Evolutionary conservation across 306 rosid species (phyloP).

Genomic region (Gillenia trifoliata): DNA sequence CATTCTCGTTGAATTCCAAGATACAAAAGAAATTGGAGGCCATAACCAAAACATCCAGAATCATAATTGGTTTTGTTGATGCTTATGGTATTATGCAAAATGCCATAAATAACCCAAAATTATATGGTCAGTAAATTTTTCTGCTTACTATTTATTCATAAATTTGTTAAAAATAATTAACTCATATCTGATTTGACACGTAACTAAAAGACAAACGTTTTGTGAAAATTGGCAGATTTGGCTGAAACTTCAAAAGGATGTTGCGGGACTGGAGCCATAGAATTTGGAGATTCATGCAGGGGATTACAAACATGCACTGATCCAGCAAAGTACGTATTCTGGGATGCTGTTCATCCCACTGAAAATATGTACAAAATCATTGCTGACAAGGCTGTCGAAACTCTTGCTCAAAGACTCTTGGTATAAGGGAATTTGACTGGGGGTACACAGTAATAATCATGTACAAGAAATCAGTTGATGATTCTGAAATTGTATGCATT

Average conservation of each 20-base stretch:
- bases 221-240: slow-evolving; percentile 34
- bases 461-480: neutral
- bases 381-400: slow-evolving; percentile 41
- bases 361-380: slow-evolving; percentile 55
- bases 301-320: slow-evolving; percentile 47
- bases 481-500: neutral
- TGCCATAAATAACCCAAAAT: slow-evolving; percentile 38
- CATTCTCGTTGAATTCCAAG: slow-evolving; percentile 49
- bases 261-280: slow-evolving; percentile 62
- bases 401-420: slow-evolving; percentile 8
- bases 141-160: neutral
- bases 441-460: neutral
- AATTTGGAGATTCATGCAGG: slow-evolving; percentile 60
- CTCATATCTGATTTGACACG: no score
- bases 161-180: neutral
- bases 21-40: slow-evolving; percentile 22
- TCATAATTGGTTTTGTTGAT: slow-evolving; percentile 43
- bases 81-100: slow-evolving; percentile 31
- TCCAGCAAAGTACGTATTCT: slow-evolving; percentile 52
- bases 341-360: slow-evolving; percentile 91
- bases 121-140: slow-evolving; percentile 39
- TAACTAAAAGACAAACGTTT: no score
- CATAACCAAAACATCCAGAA: slow-evolving; percentile 28
- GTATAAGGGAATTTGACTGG: neutral
- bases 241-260: slow-evolving; percentile 56